Base-by-base conservation (phyloP, 1,284 basidiomycete genomes). In the Xerocomus nothofagi region DNA sequence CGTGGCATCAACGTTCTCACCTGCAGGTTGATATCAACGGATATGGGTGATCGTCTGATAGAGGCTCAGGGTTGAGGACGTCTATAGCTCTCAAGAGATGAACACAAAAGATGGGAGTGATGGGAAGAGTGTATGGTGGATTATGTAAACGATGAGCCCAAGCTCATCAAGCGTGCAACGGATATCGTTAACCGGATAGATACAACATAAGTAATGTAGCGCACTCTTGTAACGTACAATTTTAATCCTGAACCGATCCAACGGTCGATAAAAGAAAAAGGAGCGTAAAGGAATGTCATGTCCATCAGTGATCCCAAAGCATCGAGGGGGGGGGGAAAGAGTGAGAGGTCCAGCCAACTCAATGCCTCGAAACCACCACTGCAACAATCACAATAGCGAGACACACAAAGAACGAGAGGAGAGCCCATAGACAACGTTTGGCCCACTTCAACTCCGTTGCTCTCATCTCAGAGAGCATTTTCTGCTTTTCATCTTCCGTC, bases 361-460 rank as follows among this genome's bases (percentile, higher is more conserved):
- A 62, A 8, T 39, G 58, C 32, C 33, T 54, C 41, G 54, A 51
- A 18, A 53, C 43, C 24, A 67, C 54, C n/a, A 69, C 40, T 10
- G 55, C 54, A 10, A 56, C 46, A 6, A 67, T 37, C 23, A 68
- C 33, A 39, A 67, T 46, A 34, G 39, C 39, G 17, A 69, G 46
- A 52, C 66, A 54, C 6, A 54, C 21, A 21, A 65, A 40, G 30
- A 68, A 67, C 15, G 54, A 53, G 15, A 62, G 36, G 1, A 69
- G 51, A 1, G 64, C 64, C 61, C 55, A 69, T 51, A 75, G 58
- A 57, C 74, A 74, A 5, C 73, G 66, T 49, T 63, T 67, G 17
- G 73, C 73, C 73, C 74, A 75, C 45, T 72, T 73, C 18, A 54
- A 30, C 47, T 76, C 73, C 7, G 67, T 60, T 9, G 50, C 51